phyloP scores from a whole-genome alignment of 1,139 yeast genomes.

The Diutina sp. region DNA sequence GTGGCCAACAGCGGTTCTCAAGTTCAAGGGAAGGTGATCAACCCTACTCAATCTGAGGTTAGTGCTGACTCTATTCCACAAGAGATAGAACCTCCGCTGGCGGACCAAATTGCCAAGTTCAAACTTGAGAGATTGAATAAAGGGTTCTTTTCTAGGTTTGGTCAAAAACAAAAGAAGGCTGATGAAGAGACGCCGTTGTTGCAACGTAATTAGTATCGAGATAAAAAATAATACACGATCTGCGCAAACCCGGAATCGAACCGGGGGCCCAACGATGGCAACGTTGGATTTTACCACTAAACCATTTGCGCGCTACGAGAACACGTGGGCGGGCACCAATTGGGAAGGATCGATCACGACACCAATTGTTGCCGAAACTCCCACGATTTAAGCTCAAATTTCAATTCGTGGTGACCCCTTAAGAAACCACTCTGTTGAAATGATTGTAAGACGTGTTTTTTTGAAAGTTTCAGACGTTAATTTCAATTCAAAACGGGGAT shows the following conservation, averaged over 20 bases:
- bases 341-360: too few species aligned
- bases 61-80: background rate
- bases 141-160: background rate
- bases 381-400: too few species aligned
- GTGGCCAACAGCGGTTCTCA: background rate
- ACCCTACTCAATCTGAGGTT: background rate
- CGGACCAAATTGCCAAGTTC: background rate
- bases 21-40: background rate
- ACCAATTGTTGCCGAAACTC: too few species aligned
- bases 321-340: background rate
- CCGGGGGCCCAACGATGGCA: background rate
- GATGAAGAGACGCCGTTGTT: slow-evolving; percentile 1
- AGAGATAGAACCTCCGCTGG: background rate
- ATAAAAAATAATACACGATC: background rate
- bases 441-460: too few species aligned
- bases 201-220: background rate
- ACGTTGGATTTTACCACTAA: background rate
- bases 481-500: too few species aligned
- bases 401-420: too few species aligned
- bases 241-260: background rate
- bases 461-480: too few species aligned
- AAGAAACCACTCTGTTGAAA: too few species aligned
- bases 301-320: background rate
- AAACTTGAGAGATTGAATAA: background rate
- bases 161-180: background rate